Base-by-base conservation (phyloP, 2,329 filamentous ascomycete genomes). In the Hymenoscyphus fraxineus region DNA sequence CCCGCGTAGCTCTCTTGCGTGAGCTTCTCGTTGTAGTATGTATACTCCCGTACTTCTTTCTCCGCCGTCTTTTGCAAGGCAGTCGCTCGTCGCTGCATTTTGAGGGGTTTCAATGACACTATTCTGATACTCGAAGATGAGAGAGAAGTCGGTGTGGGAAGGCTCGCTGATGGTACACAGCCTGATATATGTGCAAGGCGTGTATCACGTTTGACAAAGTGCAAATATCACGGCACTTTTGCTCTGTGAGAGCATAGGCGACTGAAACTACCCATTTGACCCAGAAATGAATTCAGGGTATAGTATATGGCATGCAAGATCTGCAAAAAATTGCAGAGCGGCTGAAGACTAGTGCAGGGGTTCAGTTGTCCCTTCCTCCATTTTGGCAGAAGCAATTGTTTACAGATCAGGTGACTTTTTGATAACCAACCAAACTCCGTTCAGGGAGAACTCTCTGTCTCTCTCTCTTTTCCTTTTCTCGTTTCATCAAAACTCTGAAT, bases 21-120 rank as follows among this genome's bases (percentile, higher is more conserved):
- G 15, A 67, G 62, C 31, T 66, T 62, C 22, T 31, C 15, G n/a
- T 62, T 58, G 54, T 58, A 62, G 22, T 58, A 62, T 39, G 60
- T 31, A 35, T 62, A 62, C 31, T 62, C 13, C 47, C 22, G n/a
- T 6, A 56, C 59, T 31, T 61, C 59, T 27, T 61, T 47, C 27
- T 61, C 51, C 16, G 40, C 47, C 16, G 7, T 35, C 38, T 61
- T 12, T 31, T 61, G 31, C 44, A 19, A n/a, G 5, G 55, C 31
- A 15, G 32, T 57, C 13, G 13, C 22, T 54, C 47, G 47, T 54
- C 47, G 22, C 47, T 54, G 10, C 47, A 54, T 54, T 22, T 27
- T 54, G 47, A 15, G 19, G 47, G 47, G 19, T 13, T 54, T 54
- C 47, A 27, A 22, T 5, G 22, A 54, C 27, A 27, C 3, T 54